Evolutionary conservation across 257 asterid species (phyloP).

Genomic region (Echium plantagineum): DNA sequence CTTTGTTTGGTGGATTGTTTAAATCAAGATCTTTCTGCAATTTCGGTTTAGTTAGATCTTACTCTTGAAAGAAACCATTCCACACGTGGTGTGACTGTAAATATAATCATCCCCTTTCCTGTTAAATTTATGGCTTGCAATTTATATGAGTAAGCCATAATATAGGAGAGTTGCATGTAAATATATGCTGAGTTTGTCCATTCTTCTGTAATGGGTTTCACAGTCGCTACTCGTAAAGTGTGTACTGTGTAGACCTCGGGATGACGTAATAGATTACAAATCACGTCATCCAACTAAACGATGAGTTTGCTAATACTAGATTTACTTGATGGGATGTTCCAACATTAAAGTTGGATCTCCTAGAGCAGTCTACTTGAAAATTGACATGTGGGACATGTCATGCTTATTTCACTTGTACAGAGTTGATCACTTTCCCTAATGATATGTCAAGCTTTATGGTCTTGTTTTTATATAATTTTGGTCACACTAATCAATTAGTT

Average conservation of each 20-base stretch:
- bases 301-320: not conserved
- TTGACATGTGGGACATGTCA: not conserved
- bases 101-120: not conserved
- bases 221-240: no score
- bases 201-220: no score
- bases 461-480: not conserved
- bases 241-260: no score
- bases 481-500: no score
- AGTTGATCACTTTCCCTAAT: not conserved
- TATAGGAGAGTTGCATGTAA: not conserved
- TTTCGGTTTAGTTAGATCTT: constrained; percentile 56
- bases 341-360: not conserved
- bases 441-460: no score
- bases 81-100: not conserved
- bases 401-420: not conserved
- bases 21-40: constrained; percentile 68
- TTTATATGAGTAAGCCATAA: not conserved
- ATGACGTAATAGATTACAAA: no score
- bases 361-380: not conserved
- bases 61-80: constrained; percentile 20
- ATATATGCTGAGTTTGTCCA: not conserved
- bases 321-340: not conserved
- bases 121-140: not conserved
- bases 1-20: constrained; percentile 53
- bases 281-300: no score